These are phyloP conservation scores for Rhytidhysteron rufulum DNA, from an alignment of 2,329 filamentous ascomycete genomes.

Conservation along the genomic window DNA sequence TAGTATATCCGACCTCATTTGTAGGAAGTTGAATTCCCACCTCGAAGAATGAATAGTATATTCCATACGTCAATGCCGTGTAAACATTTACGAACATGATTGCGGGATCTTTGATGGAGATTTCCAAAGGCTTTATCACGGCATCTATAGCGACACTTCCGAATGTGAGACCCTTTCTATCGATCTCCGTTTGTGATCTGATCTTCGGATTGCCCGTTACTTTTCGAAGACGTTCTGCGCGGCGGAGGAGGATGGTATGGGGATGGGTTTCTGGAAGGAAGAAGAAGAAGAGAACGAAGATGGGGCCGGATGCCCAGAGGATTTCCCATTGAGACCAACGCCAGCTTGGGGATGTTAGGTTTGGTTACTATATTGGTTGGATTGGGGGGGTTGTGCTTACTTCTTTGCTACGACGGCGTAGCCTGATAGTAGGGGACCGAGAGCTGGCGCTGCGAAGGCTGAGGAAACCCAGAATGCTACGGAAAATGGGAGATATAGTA, in stretches of 20 bases:
- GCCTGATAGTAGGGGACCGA: slow-evolving; percentile 59
- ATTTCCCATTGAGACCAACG: slow-evolving; percentile 64
- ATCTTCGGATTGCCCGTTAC: slow-evolving; percentile 55
- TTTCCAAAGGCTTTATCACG: slow-evolving; percentile 55
- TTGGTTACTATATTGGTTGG: slow-evolving; percentile 1
- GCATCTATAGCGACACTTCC: slow-evolving; percentile 50
- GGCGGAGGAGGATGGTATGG: slow-evolving; percentile 58
- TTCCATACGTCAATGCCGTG: slow-evolving; percentile 19
- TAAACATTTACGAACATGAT: slow-evolving; percentile 10
- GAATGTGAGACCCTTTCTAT: slow-evolving; percentile 53
- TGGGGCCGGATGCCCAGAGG: slow-evolving; percentile 57
- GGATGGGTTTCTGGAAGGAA: slow-evolving; percentile 62
- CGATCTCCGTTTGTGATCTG: slow-evolving; percentile 61
- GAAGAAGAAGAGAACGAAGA: slow-evolving; percentile 59
- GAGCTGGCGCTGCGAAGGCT: slow-evolving; percentile 49
- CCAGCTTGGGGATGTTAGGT: slow-evolving; percentile 44
- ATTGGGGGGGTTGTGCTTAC: slow-evolving; percentile 1
- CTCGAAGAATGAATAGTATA: slow-evolving; percentile 23
- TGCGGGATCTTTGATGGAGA: slow-evolving; percentile 39
- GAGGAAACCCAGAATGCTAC: slow-evolving; percentile 58
- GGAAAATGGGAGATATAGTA: slow-evolving; percentile 55
- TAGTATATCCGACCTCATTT: neutral
- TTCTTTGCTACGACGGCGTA: slow-evolving; percentile 54
- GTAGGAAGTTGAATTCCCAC: neutral
- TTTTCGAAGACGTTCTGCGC: slow-evolving; percentile 59